These are phyloP conservation scores for Leccinellum rugosiceps DNA, from an alignment of 768 basidiomycete genomes.

Conservation along the genomic window DNA sequence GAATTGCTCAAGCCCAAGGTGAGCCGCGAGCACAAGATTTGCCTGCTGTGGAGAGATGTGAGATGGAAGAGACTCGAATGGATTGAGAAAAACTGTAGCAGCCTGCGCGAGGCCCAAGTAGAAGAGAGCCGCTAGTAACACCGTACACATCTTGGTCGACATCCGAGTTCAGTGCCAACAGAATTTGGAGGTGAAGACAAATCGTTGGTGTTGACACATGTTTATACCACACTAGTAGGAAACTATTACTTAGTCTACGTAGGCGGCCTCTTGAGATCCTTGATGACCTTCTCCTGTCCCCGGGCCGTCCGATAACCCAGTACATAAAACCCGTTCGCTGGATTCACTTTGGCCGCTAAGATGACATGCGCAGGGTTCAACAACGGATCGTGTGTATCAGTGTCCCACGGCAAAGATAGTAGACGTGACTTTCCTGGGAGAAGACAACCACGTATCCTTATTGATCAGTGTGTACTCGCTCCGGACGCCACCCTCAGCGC, in stretches of 20 bases:
- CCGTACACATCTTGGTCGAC: slow-evolving; percentile 14
- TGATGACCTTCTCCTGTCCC: slow-evolving; percentile 41
- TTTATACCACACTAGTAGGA: slow-evolving; percentile 28
- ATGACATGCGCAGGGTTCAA: slow-evolving; percentile 45
- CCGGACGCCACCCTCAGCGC: slow-evolving; percentile 45
- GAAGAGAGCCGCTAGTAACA: slow-evolving; percentile 24
- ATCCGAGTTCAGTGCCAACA: no score
- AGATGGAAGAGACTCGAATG: slow-evolving; percentile 37
- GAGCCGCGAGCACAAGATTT: slow-evolving; percentile 58
- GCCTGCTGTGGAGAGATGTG: slow-evolving; percentile 51
- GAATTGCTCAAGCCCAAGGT: slow-evolving; percentile 68
- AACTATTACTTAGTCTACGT: no score
- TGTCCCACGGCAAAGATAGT: slow-evolving; percentile 39
- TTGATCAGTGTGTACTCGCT: slow-evolving; percentile 55
- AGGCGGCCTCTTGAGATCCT: slow-evolving; percentile 32
- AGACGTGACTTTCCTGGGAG: slow-evolving; percentile 30
- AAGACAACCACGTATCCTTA: slow-evolving; percentile 48
- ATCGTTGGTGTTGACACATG: slow-evolving; percentile 13
- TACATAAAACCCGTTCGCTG: slow-evolving; percentile 37
- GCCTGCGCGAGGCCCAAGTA: slow-evolving; percentile 43
- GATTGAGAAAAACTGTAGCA: slow-evolving; percentile 58
- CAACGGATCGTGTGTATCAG: slow-evolving; percentile 35
- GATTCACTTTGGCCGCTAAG: slow-evolving; percentile 29
- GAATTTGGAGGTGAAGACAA: neutral
- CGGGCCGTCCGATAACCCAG: slow-evolving; percentile 12